phyloP scores from a whole-genome alignment of 2,329 filamentous ascomycete species.

The Colletotrichum cereale region DNA sequence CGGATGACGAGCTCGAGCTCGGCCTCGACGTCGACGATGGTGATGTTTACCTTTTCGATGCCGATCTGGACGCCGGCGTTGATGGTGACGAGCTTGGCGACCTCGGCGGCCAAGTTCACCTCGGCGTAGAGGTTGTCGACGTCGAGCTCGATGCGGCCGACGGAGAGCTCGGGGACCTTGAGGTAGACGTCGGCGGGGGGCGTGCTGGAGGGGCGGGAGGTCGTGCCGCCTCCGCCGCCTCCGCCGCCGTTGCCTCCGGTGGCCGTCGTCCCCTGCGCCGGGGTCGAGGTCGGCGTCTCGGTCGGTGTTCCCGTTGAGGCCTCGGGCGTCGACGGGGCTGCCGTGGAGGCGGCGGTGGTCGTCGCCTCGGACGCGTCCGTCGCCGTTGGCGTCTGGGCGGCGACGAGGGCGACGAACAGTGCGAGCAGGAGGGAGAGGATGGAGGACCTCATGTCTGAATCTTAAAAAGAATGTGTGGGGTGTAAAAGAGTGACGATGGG shows the following conservation, averaged over 20 bases:
- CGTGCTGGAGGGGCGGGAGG: slow-evolving; percentile 46
- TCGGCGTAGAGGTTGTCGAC: slow-evolving; percentile 71
- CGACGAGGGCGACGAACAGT: slow-evolving; percentile 47
- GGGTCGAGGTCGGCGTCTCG: slow-evolving; percentile 31
- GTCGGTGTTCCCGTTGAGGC: slow-evolving; percentile 37
- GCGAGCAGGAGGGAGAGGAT: slow-evolving; percentile 48
- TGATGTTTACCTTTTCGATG: slow-evolving; percentile 67
- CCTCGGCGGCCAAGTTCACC: slow-evolving; percentile 70
- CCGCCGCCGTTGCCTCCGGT: slow-evolving; percentile 41
- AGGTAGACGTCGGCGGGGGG: slow-evolving; percentile 68
- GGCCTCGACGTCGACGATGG: slow-evolving; percentile 70
- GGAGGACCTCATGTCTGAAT: slow-evolving; percentile 30
- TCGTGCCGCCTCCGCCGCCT: slow-evolving; percentile 40
- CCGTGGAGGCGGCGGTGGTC: slow-evolving; percentile 17
- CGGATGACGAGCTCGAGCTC: slow-evolving; percentile 71
- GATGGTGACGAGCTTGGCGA: slow-evolving; percentile 68
- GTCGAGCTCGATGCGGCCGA: slow-evolving; percentile 70
- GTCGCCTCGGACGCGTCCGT: slow-evolving; percentile 39
- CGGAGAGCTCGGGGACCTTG: slow-evolving; percentile 68
- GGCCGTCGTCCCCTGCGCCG: slow-evolving; percentile 41
- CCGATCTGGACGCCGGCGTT: slow-evolving; percentile 67
- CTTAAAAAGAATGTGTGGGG: slow-evolving; percentile 29
- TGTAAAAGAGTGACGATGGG: slow-evolving; percentile 21
- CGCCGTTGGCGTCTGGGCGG: slow-evolving; percentile 50
- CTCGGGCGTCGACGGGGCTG: slow-evolving; percentile 40